Evolutionary conservation across 2,329 filamentous ascomycete species (phyloP).

Genomic region (Pezicula rhizophila): DNA sequence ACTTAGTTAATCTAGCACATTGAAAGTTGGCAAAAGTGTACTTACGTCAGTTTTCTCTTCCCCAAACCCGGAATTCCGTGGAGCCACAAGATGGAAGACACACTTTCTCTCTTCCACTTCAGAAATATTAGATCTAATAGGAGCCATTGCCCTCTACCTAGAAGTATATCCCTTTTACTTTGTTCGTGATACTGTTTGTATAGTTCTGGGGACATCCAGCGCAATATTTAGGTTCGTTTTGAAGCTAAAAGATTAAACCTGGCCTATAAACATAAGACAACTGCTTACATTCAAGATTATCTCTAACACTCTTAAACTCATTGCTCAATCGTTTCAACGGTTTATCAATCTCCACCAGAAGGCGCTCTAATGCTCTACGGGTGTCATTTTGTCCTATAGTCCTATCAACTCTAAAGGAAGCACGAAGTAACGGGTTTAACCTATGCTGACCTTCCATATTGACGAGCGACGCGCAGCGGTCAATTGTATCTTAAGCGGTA

Average conservation of each 20-base stretch:
- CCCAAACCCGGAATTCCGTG: slow-evolving; percentile 28
- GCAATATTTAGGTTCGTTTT: neutral
- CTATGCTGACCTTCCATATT: no score
- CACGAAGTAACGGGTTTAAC: neutral
- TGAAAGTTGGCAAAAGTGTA: neutral
- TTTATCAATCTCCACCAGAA: neutral
- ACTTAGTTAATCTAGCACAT: neutral
- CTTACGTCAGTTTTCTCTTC: slow-evolving; percentile 26
- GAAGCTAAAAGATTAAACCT: neutral
- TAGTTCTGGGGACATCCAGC: slow-evolving; percentile 5
- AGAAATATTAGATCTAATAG: slow-evolving; percentile 17
- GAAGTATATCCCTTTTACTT: slow-evolving; percentile 9
- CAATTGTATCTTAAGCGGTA: no score
- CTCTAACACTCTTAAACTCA: neutral
- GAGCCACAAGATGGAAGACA: slow-evolving; percentile 29
- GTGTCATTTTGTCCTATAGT: neutral
- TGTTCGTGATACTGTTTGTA: slow-evolving; percentile 3
- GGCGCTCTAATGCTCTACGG: neutral
- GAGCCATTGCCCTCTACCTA: slow-evolving; percentile 19
- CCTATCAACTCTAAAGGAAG: neutral
- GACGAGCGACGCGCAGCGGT: no score
- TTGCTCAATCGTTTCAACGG: neutral
- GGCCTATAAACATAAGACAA: neutral
- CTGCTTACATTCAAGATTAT: neutral
- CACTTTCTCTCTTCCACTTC: slow-evolving; percentile 23